phyloP scores from a whole-genome alignment of 192 early-diverging fungal genomes.

The Backusella mclennaniae region DNA sequence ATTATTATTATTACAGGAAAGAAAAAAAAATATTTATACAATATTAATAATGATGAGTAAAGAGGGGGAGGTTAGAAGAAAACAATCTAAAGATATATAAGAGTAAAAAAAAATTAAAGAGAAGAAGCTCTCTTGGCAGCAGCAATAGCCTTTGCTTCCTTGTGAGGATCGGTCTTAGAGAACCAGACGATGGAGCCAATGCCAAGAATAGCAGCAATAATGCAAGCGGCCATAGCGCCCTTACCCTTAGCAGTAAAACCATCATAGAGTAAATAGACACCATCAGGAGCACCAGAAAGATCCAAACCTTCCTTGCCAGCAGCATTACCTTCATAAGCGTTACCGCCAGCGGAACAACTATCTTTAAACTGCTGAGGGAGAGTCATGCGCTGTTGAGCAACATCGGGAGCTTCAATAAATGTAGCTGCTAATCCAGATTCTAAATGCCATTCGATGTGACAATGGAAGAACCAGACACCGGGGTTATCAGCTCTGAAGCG shows the following conservation, averaged over 20 bases:
- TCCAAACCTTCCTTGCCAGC: conserved; percentile 68
- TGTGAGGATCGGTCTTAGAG: conserved; percentile 29
- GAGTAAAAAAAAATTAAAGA: neutral
- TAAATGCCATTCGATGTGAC: conserved; percentile 82
- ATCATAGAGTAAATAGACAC: conserved; percentile 49
- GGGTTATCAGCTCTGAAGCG: conserved; percentile 81
- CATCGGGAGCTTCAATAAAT: conserved; percentile 71
- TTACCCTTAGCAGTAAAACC: conserved; percentile 68
- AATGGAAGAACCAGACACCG: conserved; percentile 85
- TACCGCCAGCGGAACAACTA: conserved; percentile 60
- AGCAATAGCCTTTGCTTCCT: conserved; percentile 14
- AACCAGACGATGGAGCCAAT: conserved; percentile 78
- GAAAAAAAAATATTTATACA: neutral
- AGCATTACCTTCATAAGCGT: conserved; percentile 67
- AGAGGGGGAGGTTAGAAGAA: neutral
- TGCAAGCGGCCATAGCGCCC: conserved; percentile 69
- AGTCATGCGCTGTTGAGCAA: conserved; percentile 42
- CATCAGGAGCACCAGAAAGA: conserved; percentile 55
- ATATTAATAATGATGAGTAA: neutral
- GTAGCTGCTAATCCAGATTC: conserved; percentile 69
- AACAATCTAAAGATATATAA: neutral
- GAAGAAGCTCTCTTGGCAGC: neutral
- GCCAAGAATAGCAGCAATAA: conserved; percentile 75
- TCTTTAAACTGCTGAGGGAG: conserved; percentile 58
- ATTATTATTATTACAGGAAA: neutral